Evolutionary conservation across 371 early-diverging fungal species (phyloP).

Genomic region (Saksenaea oblongispora): DNA sequence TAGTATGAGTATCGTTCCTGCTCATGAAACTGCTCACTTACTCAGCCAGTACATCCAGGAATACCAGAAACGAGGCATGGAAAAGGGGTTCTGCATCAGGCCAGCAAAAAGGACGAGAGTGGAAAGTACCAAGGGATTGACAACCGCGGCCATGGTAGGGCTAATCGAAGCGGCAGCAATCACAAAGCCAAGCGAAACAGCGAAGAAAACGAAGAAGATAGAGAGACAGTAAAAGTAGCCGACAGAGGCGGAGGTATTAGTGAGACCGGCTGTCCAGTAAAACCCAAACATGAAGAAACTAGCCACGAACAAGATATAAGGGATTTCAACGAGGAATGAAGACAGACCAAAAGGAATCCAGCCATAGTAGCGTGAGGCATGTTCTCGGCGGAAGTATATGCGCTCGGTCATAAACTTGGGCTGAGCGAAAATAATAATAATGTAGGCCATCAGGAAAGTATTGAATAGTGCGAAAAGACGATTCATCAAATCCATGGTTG

Average conservation of each 20-base stretch:
- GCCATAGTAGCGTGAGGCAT: constrained; percentile 65
- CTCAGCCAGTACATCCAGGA: constrained; percentile 66
- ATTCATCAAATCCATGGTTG: constrained; percentile 60
- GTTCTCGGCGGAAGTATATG: constrained; percentile 64
- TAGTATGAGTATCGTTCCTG: neutral
- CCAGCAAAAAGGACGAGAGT: constrained; percentile 61
- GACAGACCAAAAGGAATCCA: constrained; percentile 59
- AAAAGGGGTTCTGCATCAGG: constrained; percentile 53
- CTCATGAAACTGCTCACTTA: neutral
- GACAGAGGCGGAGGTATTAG: constrained; percentile 37
- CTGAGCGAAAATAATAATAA: constrained; percentile 31
- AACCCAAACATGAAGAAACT: constrained; percentile 53
- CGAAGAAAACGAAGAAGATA: constrained; percentile 58
- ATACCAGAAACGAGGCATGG: constrained; percentile 73
- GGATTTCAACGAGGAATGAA: constrained; percentile 52
- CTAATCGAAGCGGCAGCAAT: constrained; percentile 48
- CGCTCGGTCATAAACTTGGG: constrained; percentile 73
- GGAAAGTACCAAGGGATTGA: constrained; percentile 64
- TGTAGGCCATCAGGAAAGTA: constrained; percentile 55
- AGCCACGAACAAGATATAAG: constrained; percentile 48
- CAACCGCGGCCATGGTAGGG: constrained; percentile 55
- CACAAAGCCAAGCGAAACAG: constrained; percentile 65
- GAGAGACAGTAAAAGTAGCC: constrained; percentile 62
- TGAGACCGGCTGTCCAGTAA: constrained; percentile 71
- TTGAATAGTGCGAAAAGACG: constrained; percentile 68